Percentiles rank a stretch among this genome's conserved stretches.
These are phyloP conservation scores for Sophora flavescens DNA, from an alignment of 306 rosid genomes.

Conservation along the genomic window DNA sequence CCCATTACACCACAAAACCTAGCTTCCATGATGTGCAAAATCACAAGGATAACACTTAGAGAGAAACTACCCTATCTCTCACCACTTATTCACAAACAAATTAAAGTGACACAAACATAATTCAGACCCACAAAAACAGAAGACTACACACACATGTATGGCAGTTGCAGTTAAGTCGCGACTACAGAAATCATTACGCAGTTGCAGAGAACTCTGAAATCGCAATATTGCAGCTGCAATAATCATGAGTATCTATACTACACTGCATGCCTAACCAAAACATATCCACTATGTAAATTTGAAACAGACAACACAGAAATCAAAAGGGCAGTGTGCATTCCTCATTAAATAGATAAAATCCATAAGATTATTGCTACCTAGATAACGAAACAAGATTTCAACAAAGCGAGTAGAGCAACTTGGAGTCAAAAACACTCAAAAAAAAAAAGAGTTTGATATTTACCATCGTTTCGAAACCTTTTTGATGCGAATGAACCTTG, in stretches of 20 bases:
- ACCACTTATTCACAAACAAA: not conserved
- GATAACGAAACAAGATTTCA: not conserved
- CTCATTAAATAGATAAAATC: not conserved
- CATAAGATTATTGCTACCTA: not conserved
- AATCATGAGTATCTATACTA: not conserved
- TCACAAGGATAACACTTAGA: constrained; percentile 1
- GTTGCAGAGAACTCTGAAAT: too few species aligned
- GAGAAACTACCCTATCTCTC: not conserved
- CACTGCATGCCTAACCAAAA: not conserved
- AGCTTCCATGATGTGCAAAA: constrained; percentile 4
- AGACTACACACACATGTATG: not conserved
- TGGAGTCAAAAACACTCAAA: not conserved
- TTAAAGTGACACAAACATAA: not conserved
- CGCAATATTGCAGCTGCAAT: too few species aligned
- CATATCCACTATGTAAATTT: not conserved
- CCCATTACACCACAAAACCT: not conserved
- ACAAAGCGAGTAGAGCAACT: not conserved
- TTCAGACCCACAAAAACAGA: not conserved
- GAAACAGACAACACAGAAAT: constrained; percentile 18
- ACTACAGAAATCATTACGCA: too few species aligned
- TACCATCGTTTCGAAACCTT: constrained; percentile 56
- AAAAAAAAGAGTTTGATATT: not conserved
- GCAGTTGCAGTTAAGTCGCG: too few species aligned
- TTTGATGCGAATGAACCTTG: constrained; percentile 57
- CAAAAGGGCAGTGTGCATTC: not conserved